Base-by-base conservation (phyloP, 352 stramenopile genomes). In the Phytopythium kandeliae region DNA sequence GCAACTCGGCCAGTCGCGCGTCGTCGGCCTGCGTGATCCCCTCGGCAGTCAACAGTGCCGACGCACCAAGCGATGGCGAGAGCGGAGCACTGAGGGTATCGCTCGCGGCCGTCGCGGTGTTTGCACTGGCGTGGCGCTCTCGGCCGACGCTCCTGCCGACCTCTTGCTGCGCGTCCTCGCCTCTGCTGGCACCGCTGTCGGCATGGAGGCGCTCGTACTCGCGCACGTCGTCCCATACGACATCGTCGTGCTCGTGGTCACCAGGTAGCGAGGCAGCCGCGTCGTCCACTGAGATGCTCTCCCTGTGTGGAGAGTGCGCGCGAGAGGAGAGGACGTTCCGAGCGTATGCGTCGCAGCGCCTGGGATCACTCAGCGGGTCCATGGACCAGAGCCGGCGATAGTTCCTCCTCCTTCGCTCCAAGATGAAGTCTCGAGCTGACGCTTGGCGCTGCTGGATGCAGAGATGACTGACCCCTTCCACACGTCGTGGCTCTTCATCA, bases 211-310 rank as follows among this genome's bases (percentile, higher is more conserved):
- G 33, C 33, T 41, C 46, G 46, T 52, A 52, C 46, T 52, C 46
- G 31, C 21, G 31, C 28, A 22, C 34, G 46, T 52, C 46, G 19
- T 52, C 46, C 46, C 46, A 52, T 19, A 52, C 33, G 8, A 43
- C 46, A 33, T 52, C 46, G 46, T 41, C 30, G 33, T 40, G 44
- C 17, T 50, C 44, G 44, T 28, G 17, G 44, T 50, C 44, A 11
- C 44, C 44, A 9, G 28, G 26, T 3, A 40, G 28, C 28, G n/a
- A 21, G 17, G 21, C 7, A 28, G 38, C n/a, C 8, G 21, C 16
- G 2, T 50, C 44, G 44, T 50, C 44, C 10, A 38, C 17, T n/a
- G 44, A 31, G 22, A 10, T 38, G 28, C 4, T 9, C 31, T 9
- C 31, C 4, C 10, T 15, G 31, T 16, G 16, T 6, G 31, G 31